A percentile compares a stretch with the other conserved stretches of the same genome.
These are phyloP conservation scores for Polysphondylium violaceum DNA, from an alignment of 78 protist genomes.

Conservation along the genomic window DNA sequence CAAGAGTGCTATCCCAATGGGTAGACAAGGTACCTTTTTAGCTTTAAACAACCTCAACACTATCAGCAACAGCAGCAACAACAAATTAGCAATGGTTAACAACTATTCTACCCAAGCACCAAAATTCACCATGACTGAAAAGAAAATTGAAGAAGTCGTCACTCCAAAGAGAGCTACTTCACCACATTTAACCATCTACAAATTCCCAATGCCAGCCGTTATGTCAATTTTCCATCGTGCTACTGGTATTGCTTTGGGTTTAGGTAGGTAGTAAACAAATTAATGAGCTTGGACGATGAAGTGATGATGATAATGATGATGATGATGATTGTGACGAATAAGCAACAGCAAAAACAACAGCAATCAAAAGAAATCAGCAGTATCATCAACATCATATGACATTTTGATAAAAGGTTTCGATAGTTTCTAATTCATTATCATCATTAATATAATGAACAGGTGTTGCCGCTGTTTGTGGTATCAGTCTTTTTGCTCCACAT, in stretches of 20 bases:
- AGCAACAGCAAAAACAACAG: no score
- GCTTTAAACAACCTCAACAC: not conserved
- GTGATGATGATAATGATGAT: no score
- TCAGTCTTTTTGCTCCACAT: slow-evolving; percentile 47
- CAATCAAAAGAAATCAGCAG: not conserved
- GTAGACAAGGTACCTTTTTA: no score
- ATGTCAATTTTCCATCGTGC: slow-evolving; percentile 76
- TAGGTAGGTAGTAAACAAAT: no score
- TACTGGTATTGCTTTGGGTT: slow-evolving; percentile 72
- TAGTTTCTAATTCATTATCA: not conserved
- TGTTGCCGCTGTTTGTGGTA: slow-evolving; percentile 18
- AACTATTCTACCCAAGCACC: slow-evolving; percentile 12
- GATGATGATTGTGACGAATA: no score
- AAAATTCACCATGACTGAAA: slow-evolving; percentile 48
- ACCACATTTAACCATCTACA: slow-evolving; percentile 77
- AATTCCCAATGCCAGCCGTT: slow-evolving; percentile 78
- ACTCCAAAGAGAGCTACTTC: slow-evolving; percentile 41
- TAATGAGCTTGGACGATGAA: no score
- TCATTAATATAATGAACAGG: no score
- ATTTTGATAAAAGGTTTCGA: not conserved
- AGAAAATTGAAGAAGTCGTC: slow-evolving; percentile 36
- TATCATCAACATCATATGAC: not conserved
- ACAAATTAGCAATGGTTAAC: not conserved
- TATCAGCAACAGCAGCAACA: not conserved
- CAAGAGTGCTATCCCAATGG: not conserved